phyloP scores from a whole-genome alignment of 257 asterid species.

The Avicennia marina region DNA sequence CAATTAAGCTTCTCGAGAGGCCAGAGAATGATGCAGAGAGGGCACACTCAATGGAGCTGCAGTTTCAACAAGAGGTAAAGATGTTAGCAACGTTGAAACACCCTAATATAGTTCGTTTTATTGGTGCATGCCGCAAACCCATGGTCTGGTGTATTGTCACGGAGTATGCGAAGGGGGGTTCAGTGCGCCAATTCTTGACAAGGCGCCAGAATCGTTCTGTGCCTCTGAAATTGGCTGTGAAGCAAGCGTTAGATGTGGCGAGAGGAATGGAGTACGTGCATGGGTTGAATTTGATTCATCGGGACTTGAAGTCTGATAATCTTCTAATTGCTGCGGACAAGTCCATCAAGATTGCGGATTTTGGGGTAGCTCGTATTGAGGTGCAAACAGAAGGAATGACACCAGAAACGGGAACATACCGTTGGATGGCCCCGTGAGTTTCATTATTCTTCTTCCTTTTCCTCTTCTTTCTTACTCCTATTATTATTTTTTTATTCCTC shows the following conservation, averaged over 20 bases:
- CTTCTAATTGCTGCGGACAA: conserved; percentile 88
- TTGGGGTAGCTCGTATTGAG: conserved; percentile 97
- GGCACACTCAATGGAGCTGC: conserved; percentile 93
- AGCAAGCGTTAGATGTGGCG: conserved; percentile 99
- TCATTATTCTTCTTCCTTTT: conserved; percentile 23
- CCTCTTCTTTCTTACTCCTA: not conserved
- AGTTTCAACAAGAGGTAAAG: conserved; percentile 98
- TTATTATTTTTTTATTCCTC: no score
- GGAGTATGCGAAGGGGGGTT: conserved; percentile 97
- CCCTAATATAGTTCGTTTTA: conserved; percentile 91
- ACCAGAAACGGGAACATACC: conserved; percentile 99
- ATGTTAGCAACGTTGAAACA: conserved; percentile 87
- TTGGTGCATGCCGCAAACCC: conserved; percentile 93
- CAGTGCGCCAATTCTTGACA: conserved; percentile 84
- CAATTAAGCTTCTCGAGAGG: conserved; percentile 90
- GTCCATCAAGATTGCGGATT: conserved; percentile 93
- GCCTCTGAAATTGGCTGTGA: conserved; percentile 90
- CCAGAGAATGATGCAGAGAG: conserved; percentile 81
- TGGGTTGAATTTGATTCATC: conserved; percentile 79
- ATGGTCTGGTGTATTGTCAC: conserved; percentile 99
- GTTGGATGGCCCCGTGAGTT: conserved; percentile 99
- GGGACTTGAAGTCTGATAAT: conserved; percentile 95
- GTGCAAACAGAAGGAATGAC: conserved; percentile 99
- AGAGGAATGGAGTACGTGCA: conserved; percentile 98
- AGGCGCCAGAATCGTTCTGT: conserved; percentile 83